These are phyloP conservation scores for Mortierella claussenii DNA, from an alignment of 192 early-diverging fungal species.

Conservation along the genomic window DNA sequence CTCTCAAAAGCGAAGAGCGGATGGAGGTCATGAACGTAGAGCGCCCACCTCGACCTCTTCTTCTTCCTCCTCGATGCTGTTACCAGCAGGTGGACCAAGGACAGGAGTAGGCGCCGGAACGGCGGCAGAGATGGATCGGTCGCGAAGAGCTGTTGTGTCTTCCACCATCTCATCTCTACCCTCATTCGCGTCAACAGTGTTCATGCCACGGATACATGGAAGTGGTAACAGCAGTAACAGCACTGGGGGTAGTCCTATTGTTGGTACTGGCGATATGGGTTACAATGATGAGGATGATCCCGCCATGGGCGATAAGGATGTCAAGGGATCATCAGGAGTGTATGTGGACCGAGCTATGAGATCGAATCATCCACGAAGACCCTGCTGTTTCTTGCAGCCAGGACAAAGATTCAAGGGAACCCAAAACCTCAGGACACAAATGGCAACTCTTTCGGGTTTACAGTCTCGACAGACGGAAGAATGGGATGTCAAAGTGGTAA, in stretches of 20 bases:
- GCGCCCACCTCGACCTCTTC: not conserved
- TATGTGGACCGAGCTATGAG: too few species aligned
- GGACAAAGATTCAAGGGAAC: constrained; percentile 53
- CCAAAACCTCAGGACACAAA: constrained; percentile 42
- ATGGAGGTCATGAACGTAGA: not conserved
- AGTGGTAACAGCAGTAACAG: not conserved
- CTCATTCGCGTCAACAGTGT: constrained; percentile 26
- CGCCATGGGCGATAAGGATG: too few species aligned
- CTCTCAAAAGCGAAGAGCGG: not conserved
- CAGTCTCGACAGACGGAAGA: constrained; percentile 44
- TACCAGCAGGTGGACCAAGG: not conserved
- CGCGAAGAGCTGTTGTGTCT: not conserved
- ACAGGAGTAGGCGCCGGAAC: constrained; percentile 3
- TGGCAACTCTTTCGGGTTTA: constrained; percentile 1
- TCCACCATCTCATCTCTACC: constrained; percentile 24
- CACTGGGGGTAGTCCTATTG: too few species aligned
- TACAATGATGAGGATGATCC: too few species aligned
- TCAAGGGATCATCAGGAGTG: too few species aligned
- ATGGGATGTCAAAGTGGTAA: constrained; percentile 59
- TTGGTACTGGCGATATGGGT: too few species aligned
- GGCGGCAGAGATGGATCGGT: not conserved
- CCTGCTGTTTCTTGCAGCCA: constrained; percentile 52
- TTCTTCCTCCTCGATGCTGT: not conserved
- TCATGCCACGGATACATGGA: constrained; percentile 1
- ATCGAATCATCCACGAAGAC: constrained; percentile 30